Evolutionary conservation across 495 filamentous ascomycete genomes (phyloP).

Genomic region (Aspergillus funiculosus): DNA sequence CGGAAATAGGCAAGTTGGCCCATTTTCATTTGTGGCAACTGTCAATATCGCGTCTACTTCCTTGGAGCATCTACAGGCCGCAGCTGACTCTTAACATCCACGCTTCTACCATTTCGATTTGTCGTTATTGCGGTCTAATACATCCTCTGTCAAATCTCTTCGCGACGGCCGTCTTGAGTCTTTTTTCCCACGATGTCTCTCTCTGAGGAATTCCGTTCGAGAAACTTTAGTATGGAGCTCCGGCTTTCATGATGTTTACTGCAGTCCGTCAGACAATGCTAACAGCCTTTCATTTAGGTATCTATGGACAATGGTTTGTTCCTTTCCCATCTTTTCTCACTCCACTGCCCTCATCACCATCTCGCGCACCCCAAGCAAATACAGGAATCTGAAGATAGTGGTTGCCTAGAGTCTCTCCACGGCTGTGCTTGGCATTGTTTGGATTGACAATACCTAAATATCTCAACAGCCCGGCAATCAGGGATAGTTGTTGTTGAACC

Average conservation of each 20-base stretch:
- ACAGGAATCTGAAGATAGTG: slow-evolving; percentile 9
- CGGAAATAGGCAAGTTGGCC: slow-evolving; percentile 23
- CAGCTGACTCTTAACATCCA: slow-evolving; percentile 4
- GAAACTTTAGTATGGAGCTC: slow-evolving; percentile 88
- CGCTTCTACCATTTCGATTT: background rate
- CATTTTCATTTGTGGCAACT: slow-evolving; percentile 15
- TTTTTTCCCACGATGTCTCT: slow-evolving; percentile 41
- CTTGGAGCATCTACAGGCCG: slow-evolving; percentile 11
- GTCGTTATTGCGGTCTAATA: background rate
- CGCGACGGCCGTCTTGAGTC: background rate
- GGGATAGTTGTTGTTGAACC: background rate
- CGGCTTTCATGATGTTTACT: slow-evolving; percentile 19
- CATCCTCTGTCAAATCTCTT: background rate
- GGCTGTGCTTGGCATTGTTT: slow-evolving; percentile 20
- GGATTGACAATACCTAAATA: slow-evolving; percentile 1
- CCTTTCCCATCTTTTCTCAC: slow-evolving; percentile 2
- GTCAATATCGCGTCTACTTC: slow-evolving; percentile 16
- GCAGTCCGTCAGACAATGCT: slow-evolving; percentile 20
- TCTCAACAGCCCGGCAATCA: background rate
- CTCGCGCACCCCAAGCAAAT: background rate
- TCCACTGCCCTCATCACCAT: slow-evolving; percentile 1
- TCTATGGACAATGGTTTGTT: slow-evolving; percentile 98
- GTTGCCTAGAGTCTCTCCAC: slow-evolving; percentile 19
- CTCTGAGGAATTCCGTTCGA: slow-evolving; percentile 74
- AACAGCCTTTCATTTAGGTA: slow-evolving; percentile 57